phyloP scores from a whole-genome alignment of 2,329 filamentous ascomycete species.

The Monosporascus ibericus region DNA sequence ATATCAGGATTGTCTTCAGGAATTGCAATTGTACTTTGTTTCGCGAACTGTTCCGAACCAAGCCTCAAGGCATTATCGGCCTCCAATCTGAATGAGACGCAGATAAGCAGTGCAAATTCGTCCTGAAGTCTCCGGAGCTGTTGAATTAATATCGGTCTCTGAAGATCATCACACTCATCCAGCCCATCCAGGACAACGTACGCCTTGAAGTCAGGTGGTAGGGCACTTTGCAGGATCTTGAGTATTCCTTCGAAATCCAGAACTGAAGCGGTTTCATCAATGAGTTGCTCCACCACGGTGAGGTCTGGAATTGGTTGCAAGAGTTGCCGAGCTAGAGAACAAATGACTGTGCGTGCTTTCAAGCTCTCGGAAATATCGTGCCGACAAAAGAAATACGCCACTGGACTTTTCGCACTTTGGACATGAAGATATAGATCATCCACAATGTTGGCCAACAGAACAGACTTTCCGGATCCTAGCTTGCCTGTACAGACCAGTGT shows the following conservation, averaged over 20 bases:
- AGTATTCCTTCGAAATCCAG: not conserved
- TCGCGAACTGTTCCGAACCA: not conserved
- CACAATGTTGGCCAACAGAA: constrained; percentile 37
- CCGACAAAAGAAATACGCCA: constrained; percentile 29
- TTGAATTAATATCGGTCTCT: not conserved
- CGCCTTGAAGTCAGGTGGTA: not conserved
- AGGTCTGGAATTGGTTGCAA: not conserved
- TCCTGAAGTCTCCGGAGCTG: not conserved
- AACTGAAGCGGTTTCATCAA: not conserved
- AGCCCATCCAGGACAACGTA: constrained; percentile 5
- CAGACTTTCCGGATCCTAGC: constrained; percentile 39
- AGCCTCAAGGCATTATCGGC: constrained; percentile 1
- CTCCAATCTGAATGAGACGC: constrained; percentile 4
- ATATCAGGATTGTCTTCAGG: constrained; percentile 6
- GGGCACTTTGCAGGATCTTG: not conserved
- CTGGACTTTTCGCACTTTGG: constrained; percentile 10
- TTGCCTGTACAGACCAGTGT: constrained; percentile 33
- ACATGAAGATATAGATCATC: constrained; percentile 27
- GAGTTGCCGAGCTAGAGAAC: constrained; percentile 9
- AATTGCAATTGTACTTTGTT: not conserved
- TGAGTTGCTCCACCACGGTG: not conserved
- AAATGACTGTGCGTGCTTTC: constrained; percentile 2
- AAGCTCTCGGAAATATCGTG: constrained; percentile 3
- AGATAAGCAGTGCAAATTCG: not conserved
- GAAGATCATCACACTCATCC: constrained; percentile 1